These are phyloP conservation scores for Yamadazyma epiphylla DNA, from an alignment of 1,139 yeast genomes.

Conservation along the genomic window DNA sequence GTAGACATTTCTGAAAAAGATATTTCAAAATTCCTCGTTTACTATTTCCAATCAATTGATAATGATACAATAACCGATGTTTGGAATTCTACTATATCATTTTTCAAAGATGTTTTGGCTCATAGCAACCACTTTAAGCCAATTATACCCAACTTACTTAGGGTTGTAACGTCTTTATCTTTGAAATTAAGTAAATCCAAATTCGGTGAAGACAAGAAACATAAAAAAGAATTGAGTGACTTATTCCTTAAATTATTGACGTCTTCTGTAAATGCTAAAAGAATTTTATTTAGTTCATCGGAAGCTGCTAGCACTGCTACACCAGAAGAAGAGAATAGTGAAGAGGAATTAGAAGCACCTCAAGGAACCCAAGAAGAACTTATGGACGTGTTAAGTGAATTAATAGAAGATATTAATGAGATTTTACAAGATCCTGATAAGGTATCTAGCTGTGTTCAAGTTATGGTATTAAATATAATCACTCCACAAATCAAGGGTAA, in stretches of 20 bases:
- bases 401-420: conserved; percentile 37
- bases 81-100: conserved; percentile 55
- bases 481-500: conserved; percentile 43
- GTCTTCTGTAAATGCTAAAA: conserved; percentile 17
- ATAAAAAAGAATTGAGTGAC: conserved; percentile 66
- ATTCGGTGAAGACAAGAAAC: conserved; percentile 57
- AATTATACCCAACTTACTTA: conserved; percentile 50
- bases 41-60: conserved; percentile 63
- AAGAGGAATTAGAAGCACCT: conserved; percentile 8
- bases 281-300: conserved; percentile 9
- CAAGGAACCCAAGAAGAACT: conserved; percentile 30
- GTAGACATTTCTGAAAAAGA: conserved; percentile 38
- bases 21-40: conserved; percentile 49
- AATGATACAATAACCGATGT: conserved; percentile 75
- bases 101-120: conserved; percentile 54
- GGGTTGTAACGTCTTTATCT: conserved; percentile 48
- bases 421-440: conserved; percentile 55
- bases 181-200: conserved; percentile 54
- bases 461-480: conserved; percentile 41
- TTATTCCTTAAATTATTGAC: conserved; percentile 53
- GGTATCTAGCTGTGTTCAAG: conserved; percentile 36
- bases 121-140: conserved; percentile 47
- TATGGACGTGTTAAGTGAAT: conserved; percentile 27
- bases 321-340: conserved; percentile 6
- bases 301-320: conserved; percentile 1